Conservation (phyloP, 2,329 filamentous ascomycete genomes). For the Hawksworthiomyces lignivorus region DNA sequence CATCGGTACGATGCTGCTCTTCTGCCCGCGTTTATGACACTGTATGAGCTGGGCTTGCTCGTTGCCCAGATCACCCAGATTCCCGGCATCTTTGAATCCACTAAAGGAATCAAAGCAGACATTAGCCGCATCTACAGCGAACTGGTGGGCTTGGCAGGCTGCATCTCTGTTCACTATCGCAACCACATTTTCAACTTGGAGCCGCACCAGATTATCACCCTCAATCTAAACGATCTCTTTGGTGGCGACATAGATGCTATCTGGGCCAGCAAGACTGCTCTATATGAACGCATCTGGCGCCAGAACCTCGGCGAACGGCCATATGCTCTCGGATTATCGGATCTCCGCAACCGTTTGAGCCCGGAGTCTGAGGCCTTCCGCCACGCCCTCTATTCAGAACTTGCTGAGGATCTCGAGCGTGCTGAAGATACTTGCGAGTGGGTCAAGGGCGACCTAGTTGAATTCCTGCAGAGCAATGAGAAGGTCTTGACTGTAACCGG, state of each 20-base stretch:
- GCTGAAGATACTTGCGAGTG: slow-evolving; percentile 33
- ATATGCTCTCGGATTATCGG: slow-evolving; percentile 19
- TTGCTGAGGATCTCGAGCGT: slow-evolving; percentile 28
- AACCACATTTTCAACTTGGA: slow-evolving; percentile 25
- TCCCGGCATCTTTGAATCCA: slow-evolving; percentile 26
- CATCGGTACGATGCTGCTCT: slow-evolving; percentile 29
- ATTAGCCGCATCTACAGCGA: slow-evolving; percentile 28
- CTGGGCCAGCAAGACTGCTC: slow-evolving; percentile 24
- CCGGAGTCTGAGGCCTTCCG: slow-evolving; percentile 17
- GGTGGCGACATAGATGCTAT: slow-evolving; percentile 26
- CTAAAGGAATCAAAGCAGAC: slow-evolving; percentile 22
- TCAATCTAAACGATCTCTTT: slow-evolving; percentile 31
- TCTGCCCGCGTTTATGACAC: slow-evolving; percentile 29
- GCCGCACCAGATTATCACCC: slow-evolving; percentile 17
- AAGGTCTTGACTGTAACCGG: slow-evolving; percentile 42
- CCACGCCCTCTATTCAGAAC: slow-evolving; percentile 27
- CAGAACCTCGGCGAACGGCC: slow-evolving; percentile 23
- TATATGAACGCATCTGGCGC: slow-evolving; percentile 29
- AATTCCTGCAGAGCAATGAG: slow-evolving; percentile 27
- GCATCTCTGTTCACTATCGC: slow-evolving; percentile 28
- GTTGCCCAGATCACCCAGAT: slow-evolving; percentile 29
- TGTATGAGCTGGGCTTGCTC: slow-evolving; percentile 31
- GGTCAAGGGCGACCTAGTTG: slow-evolving; percentile 26
- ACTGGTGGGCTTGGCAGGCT: slow-evolving; percentile 27
- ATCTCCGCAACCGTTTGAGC: slow-evolving; percentile 25